These are phyloP conservation scores for Salmacisia buchloeana DNA, from an alignment of 1,284 basidiomycete genomes.

Conservation along the genomic window DNA sequence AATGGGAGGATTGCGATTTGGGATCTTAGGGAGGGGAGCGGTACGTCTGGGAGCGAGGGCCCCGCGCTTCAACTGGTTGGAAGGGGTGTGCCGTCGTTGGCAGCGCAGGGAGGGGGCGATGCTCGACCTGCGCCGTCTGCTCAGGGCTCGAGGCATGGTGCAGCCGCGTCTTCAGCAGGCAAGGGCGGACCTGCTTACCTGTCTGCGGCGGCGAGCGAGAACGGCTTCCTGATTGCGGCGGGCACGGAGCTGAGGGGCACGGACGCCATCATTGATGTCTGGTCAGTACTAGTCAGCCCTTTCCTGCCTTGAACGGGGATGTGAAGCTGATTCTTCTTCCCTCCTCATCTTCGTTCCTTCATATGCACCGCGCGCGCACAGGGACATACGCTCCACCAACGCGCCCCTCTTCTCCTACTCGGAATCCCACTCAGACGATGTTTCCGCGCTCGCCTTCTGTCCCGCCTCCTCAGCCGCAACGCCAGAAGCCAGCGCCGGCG, in stretches of 20 bases:
- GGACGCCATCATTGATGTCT: slow-evolving; percentile 42
- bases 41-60: too few relatives aligned
- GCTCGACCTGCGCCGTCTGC: neutral
- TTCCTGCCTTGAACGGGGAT: too few relatives aligned
- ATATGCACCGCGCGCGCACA: neutral
- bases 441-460: slow-evolving; percentile 40
- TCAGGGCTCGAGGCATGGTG: neutral
- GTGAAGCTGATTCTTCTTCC: too few relatives aligned
- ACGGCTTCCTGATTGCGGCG: slow-evolving; percentile 22
- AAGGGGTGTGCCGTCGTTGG: neutral
- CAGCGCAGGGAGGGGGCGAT: neutral
- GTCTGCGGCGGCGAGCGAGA: neutral
- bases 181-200: slow-evolving; percentile 7
- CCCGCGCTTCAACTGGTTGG: neutral
- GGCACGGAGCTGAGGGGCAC: slow-evolving; percentile 41
- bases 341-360: neutral
- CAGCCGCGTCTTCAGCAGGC: neutral
- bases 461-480: slow-evolving; percentile 3
- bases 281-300: slow-evolving; percentile 10
- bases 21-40: neutral
- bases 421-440: slow-evolving; percentile 47
- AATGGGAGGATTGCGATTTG: slow-evolving; percentile 4
- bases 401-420: slow-evolving; percentile 35
- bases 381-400: slow-evolving; percentile 27
- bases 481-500: slow-evolving; percentile 10